Conservation (phyloP, 139 green algal species). For the Volvox reticuliferus region DNA sequence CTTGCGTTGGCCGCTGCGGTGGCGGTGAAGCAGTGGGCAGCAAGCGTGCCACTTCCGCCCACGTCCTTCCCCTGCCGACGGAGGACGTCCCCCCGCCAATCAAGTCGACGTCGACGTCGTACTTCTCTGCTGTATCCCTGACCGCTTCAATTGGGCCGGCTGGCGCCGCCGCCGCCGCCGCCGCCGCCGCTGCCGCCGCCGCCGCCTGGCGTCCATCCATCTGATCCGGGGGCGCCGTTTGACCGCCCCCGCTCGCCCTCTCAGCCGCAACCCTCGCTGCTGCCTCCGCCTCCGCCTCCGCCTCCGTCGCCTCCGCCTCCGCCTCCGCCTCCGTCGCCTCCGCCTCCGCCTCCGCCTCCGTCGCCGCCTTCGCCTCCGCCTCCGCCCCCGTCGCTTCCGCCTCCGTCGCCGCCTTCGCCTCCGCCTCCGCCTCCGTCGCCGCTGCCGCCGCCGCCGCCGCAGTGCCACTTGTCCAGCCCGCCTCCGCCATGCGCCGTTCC, state of each 20-base stretch:
- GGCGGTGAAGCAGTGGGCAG: background rate
- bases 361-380: background rate
- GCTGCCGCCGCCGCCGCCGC: background rate
- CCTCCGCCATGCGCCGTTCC: constrained; percentile 7
- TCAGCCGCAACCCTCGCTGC: background rate
- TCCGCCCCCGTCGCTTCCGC: background rate
- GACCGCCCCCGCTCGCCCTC: background rate
- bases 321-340: background rate
- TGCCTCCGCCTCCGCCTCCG: background rate
- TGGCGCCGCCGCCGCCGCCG: constrained; percentile 7
- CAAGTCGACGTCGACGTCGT: background rate
- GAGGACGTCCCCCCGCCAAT: background rate
- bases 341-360: background rate
- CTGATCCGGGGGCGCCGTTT: background rate
- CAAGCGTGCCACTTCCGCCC: background rate
- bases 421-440: background rate
- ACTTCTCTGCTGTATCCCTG: background rate
- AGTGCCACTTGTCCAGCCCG: background rate
- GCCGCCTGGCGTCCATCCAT: background rate
- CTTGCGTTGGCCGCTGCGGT: background rate
- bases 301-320: background rate
- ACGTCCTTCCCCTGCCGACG: background rate
- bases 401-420: background rate
- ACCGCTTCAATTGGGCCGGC: background rate
- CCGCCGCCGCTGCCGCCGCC: too few relatives aligned